Base-by-base conservation (phyloP, 257 asterid genomes). In the Nicotiana knightiana region DNA sequence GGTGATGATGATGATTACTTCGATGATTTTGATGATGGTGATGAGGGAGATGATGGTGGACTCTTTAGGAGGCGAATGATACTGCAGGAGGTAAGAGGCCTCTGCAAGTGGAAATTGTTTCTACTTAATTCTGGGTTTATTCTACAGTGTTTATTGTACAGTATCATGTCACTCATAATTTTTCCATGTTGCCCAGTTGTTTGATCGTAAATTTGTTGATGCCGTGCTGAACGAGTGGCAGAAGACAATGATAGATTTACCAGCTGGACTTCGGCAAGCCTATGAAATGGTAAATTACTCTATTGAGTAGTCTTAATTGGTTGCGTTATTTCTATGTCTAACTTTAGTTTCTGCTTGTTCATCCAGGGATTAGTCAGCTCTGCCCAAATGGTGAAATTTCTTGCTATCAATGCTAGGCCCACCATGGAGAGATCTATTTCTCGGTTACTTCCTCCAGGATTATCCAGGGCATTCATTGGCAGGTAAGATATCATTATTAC, bases 1-100 rank as follows among this genome's bases (percentile, higher is more conserved):
- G 99, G 97, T n/a, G 99, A 96, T 86, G 99, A 96, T 85, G 99
- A 96, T 67, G 96, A 96, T 87, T 96, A 96, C 94, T 92, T 94
- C 43, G 98, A 96, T 83, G 86, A 96, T 85, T 96, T 94, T 86
- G 99, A 96, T 48, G 99, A 96, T 90, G 99, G 91, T 35, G 98
- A 94, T 81, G 99, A 95, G 16, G 99, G 98, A 83, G 98, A 93
- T 15, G 98, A 96, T 30, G 98, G 94, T 84, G 99, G 99, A 65
- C 89, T 90, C 12, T 94, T 96, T 86, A 89, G 99, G 91, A 88
- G 97, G 81, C 92, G 99, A 76, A 87, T 94, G 82, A 75, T 93
- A 68, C 86, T 96, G 76, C 91, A 86, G 71, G 99, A 96, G 98
- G 99, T 94, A 89, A 91, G 30, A 51, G 5, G 16, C 28, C 63